Evolutionary conservation across 192 early-diverging fungal species (phyloP).

Genomic region (Coemansia sp.): DNA sequence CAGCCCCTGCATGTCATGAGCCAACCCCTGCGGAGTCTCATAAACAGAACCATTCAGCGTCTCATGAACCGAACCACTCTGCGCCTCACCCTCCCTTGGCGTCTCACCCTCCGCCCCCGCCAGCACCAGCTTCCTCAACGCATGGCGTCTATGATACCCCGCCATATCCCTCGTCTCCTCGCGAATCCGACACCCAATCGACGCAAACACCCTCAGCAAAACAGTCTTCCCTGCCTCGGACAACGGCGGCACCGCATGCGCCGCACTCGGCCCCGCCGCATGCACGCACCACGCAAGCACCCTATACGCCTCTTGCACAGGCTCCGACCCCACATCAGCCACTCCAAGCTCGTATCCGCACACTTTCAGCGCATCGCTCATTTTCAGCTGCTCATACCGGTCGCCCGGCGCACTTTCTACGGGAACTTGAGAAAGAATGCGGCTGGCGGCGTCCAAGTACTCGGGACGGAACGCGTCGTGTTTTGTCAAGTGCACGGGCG

Average conservation of each 20-base stretch:
- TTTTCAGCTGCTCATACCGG: constrained; percentile 45
- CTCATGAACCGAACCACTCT: no score
- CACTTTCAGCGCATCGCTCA: constrained; percentile 50
- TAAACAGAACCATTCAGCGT: no score
- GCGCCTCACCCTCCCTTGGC: background rate
- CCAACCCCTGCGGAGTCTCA: no score
- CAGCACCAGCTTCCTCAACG: constrained; percentile 38
- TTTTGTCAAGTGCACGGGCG: constrained; percentile 41
- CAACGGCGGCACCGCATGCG: constrained; percentile 27
- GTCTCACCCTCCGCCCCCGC: constrained; percentile 3
- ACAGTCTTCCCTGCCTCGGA: constrained; percentile 23
- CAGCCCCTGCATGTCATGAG: no score
- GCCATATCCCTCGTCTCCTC: constrained; percentile 50
- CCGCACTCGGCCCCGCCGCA: constrained; percentile 16
- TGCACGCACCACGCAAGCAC: constrained; percentile 43
- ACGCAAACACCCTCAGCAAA: constrained; percentile 34
- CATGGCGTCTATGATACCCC: constrained; percentile 40
- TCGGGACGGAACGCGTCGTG: constrained; percentile 34
- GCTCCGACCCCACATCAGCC: constrained; percentile 6
- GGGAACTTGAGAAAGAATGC: constrained; percentile 17
- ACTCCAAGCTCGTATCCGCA: constrained; percentile 44
- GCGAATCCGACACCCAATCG: constrained; percentile 32
- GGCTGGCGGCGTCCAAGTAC: constrained; percentile 13
- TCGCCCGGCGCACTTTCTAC: constrained; percentile 21
- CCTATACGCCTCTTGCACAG: constrained; percentile 30